Evolutionary conservation across 768 basidiomycete species (phyloP).

Genomic region (Postia placenta): DNA sequence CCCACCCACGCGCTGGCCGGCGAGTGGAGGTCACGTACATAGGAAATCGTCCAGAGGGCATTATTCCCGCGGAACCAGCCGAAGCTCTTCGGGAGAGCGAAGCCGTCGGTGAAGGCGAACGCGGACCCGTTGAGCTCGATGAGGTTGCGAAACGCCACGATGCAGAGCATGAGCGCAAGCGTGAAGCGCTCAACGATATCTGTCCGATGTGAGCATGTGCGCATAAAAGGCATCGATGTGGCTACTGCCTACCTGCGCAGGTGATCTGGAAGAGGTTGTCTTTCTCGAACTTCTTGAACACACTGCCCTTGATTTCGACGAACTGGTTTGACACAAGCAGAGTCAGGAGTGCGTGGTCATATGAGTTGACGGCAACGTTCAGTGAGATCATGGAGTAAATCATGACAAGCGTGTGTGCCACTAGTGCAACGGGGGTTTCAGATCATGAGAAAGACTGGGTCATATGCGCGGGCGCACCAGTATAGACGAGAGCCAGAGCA

Average conservation of each 20-base stretch:
- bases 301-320: conserved; percentile 98
- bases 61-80: conserved; percentile 80
- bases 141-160: conserved; percentile 90
- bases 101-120: conserved; percentile 67
- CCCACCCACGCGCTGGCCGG: too few relatives aligned
- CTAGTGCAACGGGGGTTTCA: conserved; percentile 32
- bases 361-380: conserved; percentile 97
- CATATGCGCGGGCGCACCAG: conserved; percentile 43
- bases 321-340: conserved; percentile 97
- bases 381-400: conserved; percentile 92
- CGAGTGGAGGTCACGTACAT: conserved; percentile 45
- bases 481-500: conserved; percentile 73
- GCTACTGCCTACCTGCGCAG: conserved; percentile 88
- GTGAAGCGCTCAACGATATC: conserved; percentile 98
- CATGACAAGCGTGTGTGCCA: conserved; percentile 88
- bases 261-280: conserved; percentile 98
- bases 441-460: neutral
- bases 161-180: conserved; percentile 80
- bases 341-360: conserved; percentile 91
- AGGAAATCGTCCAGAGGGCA: conserved; percentile 82
- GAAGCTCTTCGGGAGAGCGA: conserved; percentile 75
- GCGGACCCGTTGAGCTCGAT: conserved; percentile 92
- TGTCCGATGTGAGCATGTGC: conserved; percentile 23
- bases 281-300: conserved; percentile 99
- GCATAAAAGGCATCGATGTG: too few relatives aligned